These are phyloP conservation scores for Arctostaphylos glauca DNA, from an alignment of 148 eudicot species.

Conservation along the genomic window DNA sequence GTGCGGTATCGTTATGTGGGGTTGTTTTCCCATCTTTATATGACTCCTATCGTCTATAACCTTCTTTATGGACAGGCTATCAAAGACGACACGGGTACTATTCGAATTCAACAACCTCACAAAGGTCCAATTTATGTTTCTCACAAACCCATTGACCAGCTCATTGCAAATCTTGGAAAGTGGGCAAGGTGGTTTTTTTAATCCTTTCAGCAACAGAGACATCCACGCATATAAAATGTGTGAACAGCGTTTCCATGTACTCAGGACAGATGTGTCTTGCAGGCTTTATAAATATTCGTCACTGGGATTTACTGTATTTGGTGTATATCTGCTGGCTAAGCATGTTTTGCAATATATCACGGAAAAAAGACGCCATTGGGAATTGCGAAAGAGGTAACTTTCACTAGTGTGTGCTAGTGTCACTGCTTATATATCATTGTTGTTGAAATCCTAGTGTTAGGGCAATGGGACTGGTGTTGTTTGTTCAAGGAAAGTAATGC, in stretches of 20 bases:
- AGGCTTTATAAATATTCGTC: conserved; percentile 93
- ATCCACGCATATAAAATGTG: background rate
- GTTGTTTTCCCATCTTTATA: background rate
- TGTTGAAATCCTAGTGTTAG: background rate
- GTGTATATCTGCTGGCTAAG: conserved; percentile 76
- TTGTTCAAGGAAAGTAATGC: background rate
- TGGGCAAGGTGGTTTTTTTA: conserved; percentile 73
- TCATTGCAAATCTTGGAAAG: conserved; percentile 86
- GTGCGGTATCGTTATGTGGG: background rate
- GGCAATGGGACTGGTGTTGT: background rate
- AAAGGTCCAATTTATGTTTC: conserved; percentile 96
- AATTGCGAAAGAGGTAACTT: conserved; percentile 71
- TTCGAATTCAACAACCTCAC: conserved; percentile 83
- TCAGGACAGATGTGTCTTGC: conserved; percentile 22
- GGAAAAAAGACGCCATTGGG: conserved; percentile 92
- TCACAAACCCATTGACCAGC: conserved; percentile 82
- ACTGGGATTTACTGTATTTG: conserved; percentile 72
- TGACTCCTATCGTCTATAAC: background rate
- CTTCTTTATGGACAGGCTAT: conserved; percentile 20
- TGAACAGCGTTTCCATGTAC: background rate
- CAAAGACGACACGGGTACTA: conserved; percentile 85
- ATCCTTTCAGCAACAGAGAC: background rate
- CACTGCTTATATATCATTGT: background rate
- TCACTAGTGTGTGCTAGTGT: background rate
- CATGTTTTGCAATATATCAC: conserved; percentile 65